Conservation (phyloP, 805 yeast species). For the Myxozyma mucilagina region DNA sequence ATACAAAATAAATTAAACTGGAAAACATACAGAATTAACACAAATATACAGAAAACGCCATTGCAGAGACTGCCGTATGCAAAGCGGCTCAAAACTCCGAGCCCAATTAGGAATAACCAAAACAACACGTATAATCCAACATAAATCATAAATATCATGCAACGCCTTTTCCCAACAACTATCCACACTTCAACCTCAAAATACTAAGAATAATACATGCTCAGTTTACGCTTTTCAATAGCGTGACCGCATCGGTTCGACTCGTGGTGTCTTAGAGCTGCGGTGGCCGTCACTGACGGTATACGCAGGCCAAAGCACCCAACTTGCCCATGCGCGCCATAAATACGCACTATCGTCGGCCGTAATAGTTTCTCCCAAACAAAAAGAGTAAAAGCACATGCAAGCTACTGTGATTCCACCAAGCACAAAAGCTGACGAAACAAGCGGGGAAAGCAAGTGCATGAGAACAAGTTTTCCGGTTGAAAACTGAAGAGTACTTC, state of each 20-base stretch:
- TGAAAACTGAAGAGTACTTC: background rate
- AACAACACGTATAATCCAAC: no score
- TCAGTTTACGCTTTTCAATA: no score
- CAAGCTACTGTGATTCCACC: slow-evolving; percentile 14
- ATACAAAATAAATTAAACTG: no score
- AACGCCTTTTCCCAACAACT: no score
- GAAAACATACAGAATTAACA: no score
- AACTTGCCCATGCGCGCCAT: slow-evolving; percentile 26
- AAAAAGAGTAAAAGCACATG: slow-evolving; percentile 16
- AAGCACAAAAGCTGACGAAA: slow-evolving; percentile 11
- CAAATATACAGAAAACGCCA: no score
- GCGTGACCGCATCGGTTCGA: background rate
- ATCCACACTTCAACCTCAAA: no score
- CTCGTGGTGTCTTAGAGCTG: background rate
- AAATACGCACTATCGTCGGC: slow-evolving; percentile 18
- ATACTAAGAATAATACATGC: no score
- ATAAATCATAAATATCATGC: no score
- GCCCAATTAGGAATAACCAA: no score
- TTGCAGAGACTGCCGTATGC: background rate
- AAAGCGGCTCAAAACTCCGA: no score
- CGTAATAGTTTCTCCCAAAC: slow-evolving; percentile 19
- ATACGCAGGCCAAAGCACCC: slow-evolving; percentile 13
- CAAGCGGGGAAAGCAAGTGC: slow-evolving; percentile 19
- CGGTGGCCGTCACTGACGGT: background rate
- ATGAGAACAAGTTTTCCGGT: slow-evolving; percentile 4